These are phyloP conservation scores for Periglandula ipomoeae DNA, from an alignment of 2,329 filamentous ascomycete genomes.

Conservation along the genomic window DNA sequence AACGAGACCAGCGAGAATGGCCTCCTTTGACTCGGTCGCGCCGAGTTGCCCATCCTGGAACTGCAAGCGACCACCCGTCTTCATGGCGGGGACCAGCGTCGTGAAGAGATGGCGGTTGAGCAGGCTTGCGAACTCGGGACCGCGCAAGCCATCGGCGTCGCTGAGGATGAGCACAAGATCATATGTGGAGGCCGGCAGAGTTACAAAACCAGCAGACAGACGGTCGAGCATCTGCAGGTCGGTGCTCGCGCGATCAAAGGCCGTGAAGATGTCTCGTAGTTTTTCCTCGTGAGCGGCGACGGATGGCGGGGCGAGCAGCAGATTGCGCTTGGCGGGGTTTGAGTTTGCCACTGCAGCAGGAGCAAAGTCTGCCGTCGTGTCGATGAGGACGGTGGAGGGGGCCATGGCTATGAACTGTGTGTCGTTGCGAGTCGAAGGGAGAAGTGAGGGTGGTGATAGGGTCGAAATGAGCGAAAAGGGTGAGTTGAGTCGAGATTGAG, in stretches of 20 bases:
- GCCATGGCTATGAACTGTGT: constrained; percentile 29
- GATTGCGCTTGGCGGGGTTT: constrained; percentile 44
- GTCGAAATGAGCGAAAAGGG: not conserved
- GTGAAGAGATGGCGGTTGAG: constrained; percentile 60
- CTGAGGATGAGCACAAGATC: constrained; percentile 77
- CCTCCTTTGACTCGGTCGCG: constrained; percentile 55
- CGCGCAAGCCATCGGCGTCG: constrained; percentile 60
- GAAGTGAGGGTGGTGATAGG: not conserved
- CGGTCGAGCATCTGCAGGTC: constrained; percentile 98
- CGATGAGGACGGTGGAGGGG: constrained; percentile 44
- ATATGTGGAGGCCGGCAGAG: constrained; percentile 69
- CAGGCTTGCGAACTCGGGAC: constrained; percentile 52
- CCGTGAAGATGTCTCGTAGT: constrained; percentile 59
- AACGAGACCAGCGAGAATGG: constrained; percentile 73
- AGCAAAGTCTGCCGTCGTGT: constrained; percentile 45
- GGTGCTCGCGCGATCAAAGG: constrained; percentile 65
- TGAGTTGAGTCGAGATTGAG: not conserved
- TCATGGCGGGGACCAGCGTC: constrained; percentile 61
- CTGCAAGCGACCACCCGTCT: constrained; percentile 56
- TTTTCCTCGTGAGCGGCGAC: constrained; percentile 77
- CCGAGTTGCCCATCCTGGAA: constrained; percentile 57
- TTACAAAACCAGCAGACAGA: constrained; percentile 69
- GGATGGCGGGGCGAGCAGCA: constrained; percentile 84
- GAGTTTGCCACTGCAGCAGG: constrained; percentile 21
- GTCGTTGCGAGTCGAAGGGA: not conserved